These are phyloP conservation scores for Elaeis guineensis DNA, from an alignment of 176 grass and related monocot genomes.

Conservation along the genomic window DNA sequence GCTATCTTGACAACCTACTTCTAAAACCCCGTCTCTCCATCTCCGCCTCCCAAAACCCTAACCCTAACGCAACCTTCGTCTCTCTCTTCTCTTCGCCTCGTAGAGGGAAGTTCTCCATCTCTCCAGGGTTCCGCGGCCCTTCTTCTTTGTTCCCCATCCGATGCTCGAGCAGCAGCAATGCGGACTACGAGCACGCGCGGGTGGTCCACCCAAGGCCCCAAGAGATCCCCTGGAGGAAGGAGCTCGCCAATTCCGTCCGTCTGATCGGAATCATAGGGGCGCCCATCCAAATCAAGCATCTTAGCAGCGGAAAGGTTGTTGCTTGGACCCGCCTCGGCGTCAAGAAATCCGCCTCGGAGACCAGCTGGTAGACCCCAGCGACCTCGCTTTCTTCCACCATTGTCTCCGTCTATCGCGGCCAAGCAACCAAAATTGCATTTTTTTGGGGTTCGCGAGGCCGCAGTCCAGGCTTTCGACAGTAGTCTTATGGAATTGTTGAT, in stretches of 20 bases:
- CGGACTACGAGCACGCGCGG: slow-evolving; percentile 9
- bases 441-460: not conserved
- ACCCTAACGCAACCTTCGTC: too few species aligned
- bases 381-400: not conserved
- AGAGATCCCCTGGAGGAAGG: slow-evolving; percentile 72
- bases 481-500: too few species aligned
- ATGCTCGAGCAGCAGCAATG: slow-evolving; percentile 7
- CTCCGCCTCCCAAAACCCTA: too few species aligned
- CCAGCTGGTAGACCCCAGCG: slow-evolving; percentile 42
- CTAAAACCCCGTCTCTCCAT: too few species aligned
- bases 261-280: slow-evolving; percentile 71
- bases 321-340: slow-evolving; percentile 69
- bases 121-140: not conserved
- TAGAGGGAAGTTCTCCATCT: too few species aligned
- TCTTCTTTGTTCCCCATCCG: not conserved
- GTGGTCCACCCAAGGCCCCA: slow-evolving; percentile 33
- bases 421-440: not conserved
- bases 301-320: slow-evolving; percentile 48
- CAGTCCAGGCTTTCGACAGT: not conserved
- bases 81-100: too few species aligned
- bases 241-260: slow-evolving; percentile 53
- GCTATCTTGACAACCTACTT: too few species aligned
- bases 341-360: slow-evolving; percentile 66
- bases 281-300: slow-evolving; percentile 62
- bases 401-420: too few species aligned